Conservation (phyloP, 2,329 filamentous ascomycete species). For the Calonectria montana region DNA sequence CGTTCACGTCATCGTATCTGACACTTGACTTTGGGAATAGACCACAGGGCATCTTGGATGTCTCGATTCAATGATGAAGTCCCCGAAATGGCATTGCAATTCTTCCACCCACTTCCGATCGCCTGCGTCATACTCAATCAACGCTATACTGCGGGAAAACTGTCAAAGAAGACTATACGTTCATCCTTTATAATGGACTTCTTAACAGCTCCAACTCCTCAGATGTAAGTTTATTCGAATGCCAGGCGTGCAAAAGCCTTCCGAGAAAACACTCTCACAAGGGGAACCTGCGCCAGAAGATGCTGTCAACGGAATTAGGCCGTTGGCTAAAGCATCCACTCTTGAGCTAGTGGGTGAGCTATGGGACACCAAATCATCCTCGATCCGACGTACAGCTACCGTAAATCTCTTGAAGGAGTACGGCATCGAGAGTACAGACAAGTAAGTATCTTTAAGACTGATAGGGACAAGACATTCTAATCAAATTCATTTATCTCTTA, state of each 20-base stretch:
- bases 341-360: not conserved
- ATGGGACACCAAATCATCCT: not conserved
- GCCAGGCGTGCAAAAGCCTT: too few relatives aligned
- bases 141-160: not conserved
- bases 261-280: not conserved
- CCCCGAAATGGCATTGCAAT: not conserved
- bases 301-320: not conserved
- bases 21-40: not conserved
- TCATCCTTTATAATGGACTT: not conserved
- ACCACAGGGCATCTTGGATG: not conserved
- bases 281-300: not conserved
- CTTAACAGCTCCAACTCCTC: not conserved
- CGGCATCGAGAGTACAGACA: not conserved
- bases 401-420: not conserved
- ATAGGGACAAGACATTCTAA: not conserved
- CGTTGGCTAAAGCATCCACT: not conserved
- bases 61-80: not conserved
- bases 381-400: not conserved
- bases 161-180: not conserved
- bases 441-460: not conserved
- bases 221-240: not conserved
- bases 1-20: too few relatives aligned
- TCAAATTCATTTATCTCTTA: not conserved
- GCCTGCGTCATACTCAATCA: not conserved
- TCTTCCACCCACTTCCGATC: too few relatives aligned